A percentile compares a stretch with the other conserved stretches of the same genome.
Evolutionary conservation across 768 basidiomycete species (phyloP).

Genomic region (Suillus occidentalis): DNA sequence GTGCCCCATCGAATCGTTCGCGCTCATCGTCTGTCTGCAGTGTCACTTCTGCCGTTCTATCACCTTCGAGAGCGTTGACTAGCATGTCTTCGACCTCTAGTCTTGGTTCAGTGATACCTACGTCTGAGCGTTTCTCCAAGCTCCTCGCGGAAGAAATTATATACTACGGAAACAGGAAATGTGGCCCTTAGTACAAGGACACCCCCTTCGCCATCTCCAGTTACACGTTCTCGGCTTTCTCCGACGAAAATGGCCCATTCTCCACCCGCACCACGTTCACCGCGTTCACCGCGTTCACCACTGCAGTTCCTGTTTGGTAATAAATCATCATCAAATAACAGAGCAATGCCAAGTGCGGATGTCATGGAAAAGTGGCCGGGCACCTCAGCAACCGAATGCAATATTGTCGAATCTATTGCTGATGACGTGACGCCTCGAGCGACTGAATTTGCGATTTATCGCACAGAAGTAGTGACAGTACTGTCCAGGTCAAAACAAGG

Average conservation of each 20-base stretch:
- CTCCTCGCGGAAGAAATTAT: slow-evolving; percentile 12
- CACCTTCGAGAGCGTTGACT: slow-evolving; percentile 11
- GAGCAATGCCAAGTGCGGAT: neutral
- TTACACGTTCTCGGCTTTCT: neutral
- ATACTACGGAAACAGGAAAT: slow-evolving; percentile 10
- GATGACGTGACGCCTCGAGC: slow-evolving; percentile 29
- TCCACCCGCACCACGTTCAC: neutral
- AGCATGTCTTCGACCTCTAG: slow-evolving; percentile 29
- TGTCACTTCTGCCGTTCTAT: slow-evolving; percentile 3
- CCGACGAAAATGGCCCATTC: slow-evolving; percentile 7
- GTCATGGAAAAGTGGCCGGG: slow-evolving; percentile 10
- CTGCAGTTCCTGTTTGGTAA: slow-evolving; percentile 12
- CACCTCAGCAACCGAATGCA: slow-evolving; percentile 8
- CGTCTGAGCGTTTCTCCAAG: slow-evolving; percentile 25
- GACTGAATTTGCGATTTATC: slow-evolving; percentile 14
- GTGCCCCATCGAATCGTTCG: neutral
- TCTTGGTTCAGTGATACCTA: slow-evolving; percentile 29
- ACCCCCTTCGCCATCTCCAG: slow-evolving; percentile 10
- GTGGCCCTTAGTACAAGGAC: slow-evolving; percentile 1
- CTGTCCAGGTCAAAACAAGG: slow-evolving; percentile 6
- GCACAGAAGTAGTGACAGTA: neutral
- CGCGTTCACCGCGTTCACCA: slow-evolving; percentile 9
- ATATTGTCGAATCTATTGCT: slow-evolving; percentile 12
- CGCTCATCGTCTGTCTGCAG: neutral
- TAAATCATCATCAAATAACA: slow-evolving; percentile 5